Evolutionary conservation across 169 alveolate species (phyloP).

Genomic region (Babesia divergens): DNA sequence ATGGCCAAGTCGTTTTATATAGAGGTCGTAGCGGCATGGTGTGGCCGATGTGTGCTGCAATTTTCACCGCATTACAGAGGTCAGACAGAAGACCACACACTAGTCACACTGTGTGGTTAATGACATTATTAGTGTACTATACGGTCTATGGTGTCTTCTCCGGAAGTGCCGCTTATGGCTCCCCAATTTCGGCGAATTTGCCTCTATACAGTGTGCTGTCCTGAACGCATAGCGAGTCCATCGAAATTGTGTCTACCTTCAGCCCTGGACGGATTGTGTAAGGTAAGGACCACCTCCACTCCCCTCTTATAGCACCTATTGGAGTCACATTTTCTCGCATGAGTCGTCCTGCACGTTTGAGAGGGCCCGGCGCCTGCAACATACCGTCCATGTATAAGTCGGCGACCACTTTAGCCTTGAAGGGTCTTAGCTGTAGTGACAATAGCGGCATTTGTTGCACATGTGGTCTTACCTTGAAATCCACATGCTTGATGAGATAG

Average conservation of each 20-base stretch:
- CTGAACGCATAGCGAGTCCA: constrained; percentile 19
- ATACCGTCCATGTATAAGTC: constrained; percentile 67
- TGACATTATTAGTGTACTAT: no score
- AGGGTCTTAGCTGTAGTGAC: constrained; percentile 63
- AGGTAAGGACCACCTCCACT: constrained; percentile 71
- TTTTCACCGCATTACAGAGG: not conserved
- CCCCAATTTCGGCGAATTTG: not conserved
- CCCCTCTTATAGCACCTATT: constrained; percentile 74
- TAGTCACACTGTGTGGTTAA: not conserved
- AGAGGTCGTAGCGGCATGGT: no score
- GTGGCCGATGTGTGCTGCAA: not conserved
- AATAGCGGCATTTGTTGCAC: not conserved
- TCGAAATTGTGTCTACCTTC: constrained; percentile 31
- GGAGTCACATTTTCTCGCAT: constrained; percentile 63
- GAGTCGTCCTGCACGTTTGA: constrained; percentile 22
- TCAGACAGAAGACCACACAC: not conserved
- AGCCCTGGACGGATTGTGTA: constrained; percentile 21
- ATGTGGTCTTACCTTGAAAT: constrained; percentile 38
- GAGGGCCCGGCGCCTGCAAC: not conserved
- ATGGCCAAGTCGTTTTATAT: no score
- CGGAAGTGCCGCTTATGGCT: no score
- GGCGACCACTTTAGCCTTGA: constrained; percentile 68
- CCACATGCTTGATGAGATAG: constrained; percentile 50
- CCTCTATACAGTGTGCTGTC: not conserved
- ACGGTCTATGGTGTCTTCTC: no score